Conservation (phyloP, 1,284 basidiomycete species). For the Cystobasidium sp. region DNA sequence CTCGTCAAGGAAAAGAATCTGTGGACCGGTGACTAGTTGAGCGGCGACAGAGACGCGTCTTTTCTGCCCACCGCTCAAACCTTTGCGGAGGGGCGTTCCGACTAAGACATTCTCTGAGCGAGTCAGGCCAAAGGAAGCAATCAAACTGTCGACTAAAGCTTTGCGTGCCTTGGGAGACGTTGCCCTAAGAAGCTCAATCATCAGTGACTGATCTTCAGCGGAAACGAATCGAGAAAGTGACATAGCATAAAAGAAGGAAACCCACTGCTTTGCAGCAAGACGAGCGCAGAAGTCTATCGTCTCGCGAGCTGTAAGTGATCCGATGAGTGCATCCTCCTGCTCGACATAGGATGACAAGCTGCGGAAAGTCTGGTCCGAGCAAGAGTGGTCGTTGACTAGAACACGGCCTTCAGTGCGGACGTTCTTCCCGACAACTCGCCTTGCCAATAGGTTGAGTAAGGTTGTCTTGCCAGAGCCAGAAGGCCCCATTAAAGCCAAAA, state of each 20-base stretch:
- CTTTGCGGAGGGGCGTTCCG: constrained; percentile 58
- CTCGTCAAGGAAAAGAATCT: constrained; percentile 59
- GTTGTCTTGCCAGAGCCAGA: constrained; percentile 58
- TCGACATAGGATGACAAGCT: constrained; percentile 56
- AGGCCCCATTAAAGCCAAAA: constrained; percentile 55
- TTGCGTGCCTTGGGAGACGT: constrained; percentile 29
- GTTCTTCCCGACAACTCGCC: constrained; percentile 48
- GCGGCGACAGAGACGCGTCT: constrained; percentile 57
- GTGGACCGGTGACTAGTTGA: constrained; percentile 56
- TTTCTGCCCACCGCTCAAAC: constrained; percentile 59
- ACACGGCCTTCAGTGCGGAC: constrained; percentile 44
- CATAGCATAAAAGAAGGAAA: neutral
- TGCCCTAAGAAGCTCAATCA: neutral
- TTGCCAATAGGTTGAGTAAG: constrained; percentile 57
- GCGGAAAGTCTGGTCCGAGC: constrained; percentile 34
- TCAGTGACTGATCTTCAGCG: too few relatives aligned
- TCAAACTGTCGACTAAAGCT: constrained; percentile 48
- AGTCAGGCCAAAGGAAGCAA: constrained; percentile 54
- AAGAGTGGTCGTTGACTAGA: constrained; percentile 43
- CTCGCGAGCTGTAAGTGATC: constrained; percentile 58
- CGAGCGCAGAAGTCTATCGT: constrained; percentile 56
- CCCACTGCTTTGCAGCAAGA: constrained; percentile 48
- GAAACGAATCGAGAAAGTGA: neutral
- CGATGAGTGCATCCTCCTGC: constrained; percentile 58
- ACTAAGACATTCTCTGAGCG: constrained; percentile 54